Base-by-base conservation (phyloP, 139 green algal genomes). In the Haematococcus sp. region DNA sequence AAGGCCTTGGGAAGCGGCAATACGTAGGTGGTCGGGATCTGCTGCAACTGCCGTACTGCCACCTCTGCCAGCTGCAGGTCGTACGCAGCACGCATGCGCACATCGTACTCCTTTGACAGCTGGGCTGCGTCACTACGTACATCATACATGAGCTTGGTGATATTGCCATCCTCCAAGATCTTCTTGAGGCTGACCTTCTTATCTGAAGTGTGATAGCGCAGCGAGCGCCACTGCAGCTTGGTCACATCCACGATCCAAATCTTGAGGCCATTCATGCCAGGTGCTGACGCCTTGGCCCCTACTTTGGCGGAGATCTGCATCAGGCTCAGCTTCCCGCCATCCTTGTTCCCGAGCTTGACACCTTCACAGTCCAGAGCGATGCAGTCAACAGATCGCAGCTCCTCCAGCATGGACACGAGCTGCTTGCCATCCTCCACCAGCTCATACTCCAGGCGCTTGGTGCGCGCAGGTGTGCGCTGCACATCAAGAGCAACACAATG, bases 61-160 rank as follows among this genome's bases (percentile, higher is more conserved):
- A 83, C 77, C 49, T 83, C 77, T 25, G 71, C 77, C 32, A 83
- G 71, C 77, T 83, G 72, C 43, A 82, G 63, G 56, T 82, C 76
- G 64, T 72, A 68, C 22, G 61, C 58, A 15, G 64, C 66, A 2
- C 67, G 65, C 71, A 83, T n/a, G 5, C 77, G 66, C 25, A 83
- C 66, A 23, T 43, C 52, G 27, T 63, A 73, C 71, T 83, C 34
- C 4, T 61, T 51, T 9, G 2, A 22, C 43, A 83, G 71, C 51
- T 76, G 66, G 25, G 55, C 35, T 13, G 65, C 49, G 51, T 83
- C 77, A 34, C 66, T 72, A 20, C 77, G 71, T 11, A 79, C 71
- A 46, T 83, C 77, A 51, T 75, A 83, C 56, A 83, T 73, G 65
- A 76, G 71, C 72, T 83, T 83, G 55, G 63, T 52, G 30, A 76